Evolutionary conservation across 2,329 filamentous ascomycete species (phyloP).

Genomic region (Nectriaceae sp.): DNA sequence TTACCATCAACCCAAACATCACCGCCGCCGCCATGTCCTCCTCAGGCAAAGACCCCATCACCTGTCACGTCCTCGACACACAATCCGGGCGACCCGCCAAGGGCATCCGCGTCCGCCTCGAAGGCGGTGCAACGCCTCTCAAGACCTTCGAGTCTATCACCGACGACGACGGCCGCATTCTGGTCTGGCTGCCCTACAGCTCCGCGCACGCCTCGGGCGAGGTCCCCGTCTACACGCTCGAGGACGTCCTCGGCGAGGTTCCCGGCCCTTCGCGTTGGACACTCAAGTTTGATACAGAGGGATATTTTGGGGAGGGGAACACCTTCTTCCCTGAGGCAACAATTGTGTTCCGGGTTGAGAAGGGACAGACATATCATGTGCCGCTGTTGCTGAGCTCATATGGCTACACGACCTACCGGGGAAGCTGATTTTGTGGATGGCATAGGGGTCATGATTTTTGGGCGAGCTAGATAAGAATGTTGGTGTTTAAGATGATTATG

Average conservation of each 20-base stretch:
- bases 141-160: conserved; percentile 66
- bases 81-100: conserved; percentile 69
- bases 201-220: conserved; percentile 52
- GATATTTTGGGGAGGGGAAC: conserved; percentile 67
- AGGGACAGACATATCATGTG: conserved; percentile 75
- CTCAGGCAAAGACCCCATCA: conserved; percentile 64
- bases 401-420: conserved; percentile 81
- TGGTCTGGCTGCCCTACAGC: conserved; percentile 65
- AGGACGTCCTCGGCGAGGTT: conserved; percentile 53
- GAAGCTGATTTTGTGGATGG: conserved; percentile 50
- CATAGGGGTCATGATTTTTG: conserved; percentile 29
- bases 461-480: not conserved
- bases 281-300: conserved; percentile 70
- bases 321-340: conserved; percentile 64
- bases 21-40: conserved; percentile 16
- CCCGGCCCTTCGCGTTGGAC: conserved; percentile 60
- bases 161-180: conserved; percentile 75
- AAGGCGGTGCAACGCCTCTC: conserved; percentile 44
- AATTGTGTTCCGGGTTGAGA: conserved; percentile 54
- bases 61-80: conserved; percentile 86
- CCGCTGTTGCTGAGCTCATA: conserved; percentile 76
- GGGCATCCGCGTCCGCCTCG: conserved; percentile 66
- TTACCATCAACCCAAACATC: conserved; percentile 1
- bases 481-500: conserved; percentile 4
- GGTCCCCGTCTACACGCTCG: conserved; percentile 59